A percentile compares a stretch with the other conserved stretches of the same genome.
phyloP scores from a whole-genome alignment of 805 yeast species.

The Grigorovia yakushimaensis region DNA sequence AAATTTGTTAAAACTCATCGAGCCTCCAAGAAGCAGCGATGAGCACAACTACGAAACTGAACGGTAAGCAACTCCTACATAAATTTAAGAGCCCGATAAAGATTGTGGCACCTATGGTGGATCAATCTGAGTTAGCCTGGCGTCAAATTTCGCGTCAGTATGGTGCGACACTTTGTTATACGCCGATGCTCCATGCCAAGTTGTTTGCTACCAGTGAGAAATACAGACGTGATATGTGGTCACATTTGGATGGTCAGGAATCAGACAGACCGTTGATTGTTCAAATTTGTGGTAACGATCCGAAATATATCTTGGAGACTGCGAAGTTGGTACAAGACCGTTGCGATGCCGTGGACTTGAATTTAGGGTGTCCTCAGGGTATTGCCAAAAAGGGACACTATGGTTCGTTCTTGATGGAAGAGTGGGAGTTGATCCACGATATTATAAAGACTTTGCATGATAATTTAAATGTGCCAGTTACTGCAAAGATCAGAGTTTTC shows the following conservation, averaged over 20 bases:
- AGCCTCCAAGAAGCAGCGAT: background rate
- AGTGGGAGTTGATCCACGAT: conserved; percentile 73
- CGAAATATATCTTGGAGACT: conserved; percentile 71
- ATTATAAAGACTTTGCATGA: conserved; percentile 67
- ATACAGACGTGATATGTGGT: conserved; percentile 69
- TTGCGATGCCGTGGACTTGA: conserved; percentile 94
- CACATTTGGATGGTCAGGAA: conserved; percentile 61
- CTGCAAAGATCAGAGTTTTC: conserved; percentile 89
- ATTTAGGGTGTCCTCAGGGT: conserved; percentile 97
- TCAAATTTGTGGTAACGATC: conserved; percentile 95
- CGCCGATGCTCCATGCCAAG: conserved; percentile 95
- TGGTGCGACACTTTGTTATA: conserved; percentile 90
- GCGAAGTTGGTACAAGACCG: conserved; percentile 69
- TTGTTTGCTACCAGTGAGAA: conserved; percentile 77
- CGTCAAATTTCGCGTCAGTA: conserved; percentile 72
- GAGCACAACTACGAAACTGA: conserved; percentile 9
- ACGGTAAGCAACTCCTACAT: conserved; percentile 64
- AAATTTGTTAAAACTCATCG: background rate
- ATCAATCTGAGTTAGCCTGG: conserved; percentile 95
- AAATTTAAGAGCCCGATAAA: conserved; percentile 66
- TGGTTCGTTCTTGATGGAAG: conserved; percentile 95
- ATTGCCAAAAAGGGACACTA: conserved; percentile 91
- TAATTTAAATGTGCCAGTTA: conserved; percentile 75
- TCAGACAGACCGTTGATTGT: conserved; percentile 81
- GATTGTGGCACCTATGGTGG: conserved; percentile 98